A percentile compares a stretch with the other conserved stretches of the same genome.
Conservation (phyloP, 78 protist genomes). For the Monocercomonoides exilis region DNA sequence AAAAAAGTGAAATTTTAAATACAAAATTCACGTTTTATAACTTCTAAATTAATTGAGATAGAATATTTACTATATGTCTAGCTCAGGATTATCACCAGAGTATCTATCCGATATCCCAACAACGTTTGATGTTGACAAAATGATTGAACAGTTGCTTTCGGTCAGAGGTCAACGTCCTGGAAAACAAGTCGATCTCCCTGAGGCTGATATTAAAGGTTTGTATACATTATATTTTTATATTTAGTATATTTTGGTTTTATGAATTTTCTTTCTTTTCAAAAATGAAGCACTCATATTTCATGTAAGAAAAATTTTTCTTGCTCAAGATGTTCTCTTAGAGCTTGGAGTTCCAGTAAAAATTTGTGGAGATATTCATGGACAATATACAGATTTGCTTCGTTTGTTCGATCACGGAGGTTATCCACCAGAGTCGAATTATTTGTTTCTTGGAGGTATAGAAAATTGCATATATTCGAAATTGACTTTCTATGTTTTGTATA, state of each 20-base stretch:
- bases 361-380: conserved; percentile 56
- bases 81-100: neutral
- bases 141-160: neutral
- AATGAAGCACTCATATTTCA: neutral
- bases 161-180: conserved; percentile 4
- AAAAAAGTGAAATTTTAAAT: too few species aligned
- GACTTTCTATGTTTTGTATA: neutral
- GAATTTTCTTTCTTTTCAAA: neutral
- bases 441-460: conserved; percentile 10
- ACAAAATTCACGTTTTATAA: too few species aligned
- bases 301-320: conserved; percentile 7
- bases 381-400: conserved; percentile 37
- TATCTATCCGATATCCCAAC: neutral
- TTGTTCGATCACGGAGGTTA: conserved; percentile 46
- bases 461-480: too few species aligned
- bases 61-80: too few species aligned
- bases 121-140: neutral
- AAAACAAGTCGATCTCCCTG: neutral
- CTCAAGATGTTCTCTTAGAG: conserved; percentile 18
- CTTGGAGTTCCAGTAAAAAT: conserved; percentile 30
- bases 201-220: neutral
- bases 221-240: neutral
- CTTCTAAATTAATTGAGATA: too few species aligned
- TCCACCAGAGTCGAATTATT: conserved; percentile 25
- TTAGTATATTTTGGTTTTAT: too few species aligned